These are phyloP conservation scores for Phytopythium vexans DNA, from an alignment of 352 stramenopile genomes.

Conservation along the genomic window DNA sequence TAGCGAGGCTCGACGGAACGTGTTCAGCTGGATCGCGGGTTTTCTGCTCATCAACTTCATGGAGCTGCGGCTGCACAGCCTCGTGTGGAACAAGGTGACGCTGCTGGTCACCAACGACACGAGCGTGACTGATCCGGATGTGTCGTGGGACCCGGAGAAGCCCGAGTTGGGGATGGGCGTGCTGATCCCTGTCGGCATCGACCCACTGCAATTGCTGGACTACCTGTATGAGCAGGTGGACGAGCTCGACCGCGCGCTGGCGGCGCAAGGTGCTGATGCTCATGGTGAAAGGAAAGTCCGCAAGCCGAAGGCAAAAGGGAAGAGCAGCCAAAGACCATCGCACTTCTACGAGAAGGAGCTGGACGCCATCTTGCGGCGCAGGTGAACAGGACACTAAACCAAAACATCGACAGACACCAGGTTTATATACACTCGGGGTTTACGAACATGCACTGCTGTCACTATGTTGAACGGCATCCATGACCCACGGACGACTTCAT, in stretches of 20 bases:
- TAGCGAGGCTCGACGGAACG: constrained; percentile 43
- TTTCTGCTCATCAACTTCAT: constrained; percentile 81
- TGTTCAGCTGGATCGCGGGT: constrained; percentile 79
- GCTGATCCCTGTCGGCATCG: constrained; percentile 62
- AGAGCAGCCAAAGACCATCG: background rate
- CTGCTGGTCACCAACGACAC: constrained; percentile 56
- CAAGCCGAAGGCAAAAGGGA: background rate
- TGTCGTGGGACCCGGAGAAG: constrained; percentile 44
- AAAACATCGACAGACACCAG: too few species aligned
- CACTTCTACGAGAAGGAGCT: constrained; percentile 8
- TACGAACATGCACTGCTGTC: background rate
- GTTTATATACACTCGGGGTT: background rate
- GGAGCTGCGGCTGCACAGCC: constrained; percentile 69
- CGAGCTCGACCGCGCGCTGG: constrained; percentile 53
- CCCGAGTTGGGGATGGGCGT: constrained; percentile 69
- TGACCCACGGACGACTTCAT: background rate
- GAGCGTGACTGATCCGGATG: constrained; percentile 29
- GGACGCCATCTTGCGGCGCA: background rate
- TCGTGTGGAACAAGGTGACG: constrained; percentile 85
- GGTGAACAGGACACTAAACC: too few species aligned
- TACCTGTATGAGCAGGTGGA: constrained; percentile 62
- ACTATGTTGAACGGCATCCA: too few species aligned
- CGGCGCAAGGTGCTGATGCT: constrained; percentile 15
- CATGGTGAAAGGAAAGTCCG: constrained; percentile 10
- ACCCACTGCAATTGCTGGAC: constrained; percentile 46